phyloP scores from a whole-genome alignment of 305 asterid genomes.

The Fraxinus baroniana region DNA sequence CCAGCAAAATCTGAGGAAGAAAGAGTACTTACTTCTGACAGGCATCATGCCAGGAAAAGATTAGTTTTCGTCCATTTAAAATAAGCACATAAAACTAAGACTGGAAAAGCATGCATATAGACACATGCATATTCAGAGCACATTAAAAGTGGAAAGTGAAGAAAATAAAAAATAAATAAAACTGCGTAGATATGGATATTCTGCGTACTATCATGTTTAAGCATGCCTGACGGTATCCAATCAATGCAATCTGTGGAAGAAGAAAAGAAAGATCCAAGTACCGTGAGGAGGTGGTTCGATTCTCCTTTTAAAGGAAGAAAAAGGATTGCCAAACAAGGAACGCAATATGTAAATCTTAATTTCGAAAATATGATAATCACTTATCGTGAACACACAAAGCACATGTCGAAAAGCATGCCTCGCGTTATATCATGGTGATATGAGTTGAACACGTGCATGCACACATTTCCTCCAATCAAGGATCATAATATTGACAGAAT shows the following conservation, averaged over 20 bases:
- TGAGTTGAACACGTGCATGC: not conserved
- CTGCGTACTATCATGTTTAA: not conserved
- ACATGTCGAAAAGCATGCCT: not conserved
- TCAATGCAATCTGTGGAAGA: not conserved
- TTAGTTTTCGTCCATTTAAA: not conserved
- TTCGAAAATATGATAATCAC: not conserved
- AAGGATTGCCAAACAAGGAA: not conserved
- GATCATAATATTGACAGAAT: not conserved
- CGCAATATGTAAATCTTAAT: not conserved
- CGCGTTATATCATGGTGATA: not conserved
- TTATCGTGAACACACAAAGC: not conserved
- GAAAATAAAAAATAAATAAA: not conserved
- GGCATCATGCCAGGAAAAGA: not conserved
- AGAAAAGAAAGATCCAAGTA: not conserved
- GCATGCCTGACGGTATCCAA: not conserved
- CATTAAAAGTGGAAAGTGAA: not conserved
- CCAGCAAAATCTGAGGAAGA: not conserved
- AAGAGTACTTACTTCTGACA: not conserved
- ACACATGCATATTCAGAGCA: not conserved
- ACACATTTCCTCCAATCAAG: not conserved
- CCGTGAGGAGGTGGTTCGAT: not conserved
- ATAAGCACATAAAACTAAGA: not conserved
- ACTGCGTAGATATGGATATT: not conserved
- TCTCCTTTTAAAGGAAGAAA: not conserved
- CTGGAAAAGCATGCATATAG: not conserved